These are phyloP conservation scores for Galerina sulciceps DNA, from an alignment of 768 basidiomycete species.

Conservation along the genomic window DNA sequence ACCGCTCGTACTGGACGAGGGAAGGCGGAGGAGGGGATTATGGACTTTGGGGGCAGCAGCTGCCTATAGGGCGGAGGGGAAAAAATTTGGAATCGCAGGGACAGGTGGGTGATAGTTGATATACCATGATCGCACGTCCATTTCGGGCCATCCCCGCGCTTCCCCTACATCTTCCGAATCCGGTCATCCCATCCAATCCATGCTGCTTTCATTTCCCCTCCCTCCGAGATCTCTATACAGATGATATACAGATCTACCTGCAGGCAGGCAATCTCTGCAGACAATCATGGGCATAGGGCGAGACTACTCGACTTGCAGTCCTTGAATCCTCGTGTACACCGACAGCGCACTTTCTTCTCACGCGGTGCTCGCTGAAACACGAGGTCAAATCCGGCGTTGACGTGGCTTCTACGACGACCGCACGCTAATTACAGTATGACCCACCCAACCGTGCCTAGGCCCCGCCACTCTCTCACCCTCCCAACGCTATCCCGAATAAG, in stretches of 20 bases:
- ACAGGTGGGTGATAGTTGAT: slow-evolving; percentile 4
- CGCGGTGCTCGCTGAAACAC: slow-evolving; percentile 21
- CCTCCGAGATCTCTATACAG: not conserved
- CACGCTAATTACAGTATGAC: not conserved
- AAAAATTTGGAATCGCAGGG: slow-evolving; percentile 29
- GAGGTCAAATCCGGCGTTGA: slow-evolving; percentile 13
- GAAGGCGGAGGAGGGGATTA: slow-evolving; percentile 1
- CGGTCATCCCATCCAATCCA: too few relatives aligned
- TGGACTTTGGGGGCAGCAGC: not conserved
- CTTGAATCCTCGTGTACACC: slow-evolving; percentile 11
- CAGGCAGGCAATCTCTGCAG: not conserved
- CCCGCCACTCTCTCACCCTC: not conserved
- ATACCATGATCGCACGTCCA: not conserved
- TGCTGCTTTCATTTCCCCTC: not conserved
- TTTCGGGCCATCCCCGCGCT: not conserved
- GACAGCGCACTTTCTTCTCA: slow-evolving; percentile 9
- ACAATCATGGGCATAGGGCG: not conserved
- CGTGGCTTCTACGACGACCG: not conserved
- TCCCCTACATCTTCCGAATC: not conserved
- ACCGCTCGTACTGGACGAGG: slow-evolving; percentile 9
- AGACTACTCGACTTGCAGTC: slow-evolving; percentile 7
- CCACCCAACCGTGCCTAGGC: not conserved
- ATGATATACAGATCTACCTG: not conserved
- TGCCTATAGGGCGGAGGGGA: slow-evolving; percentile 50
- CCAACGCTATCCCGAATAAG: not conserved